Conservation (phyloP, 257 asterid genomes). For the Marsdenia floribunda region DNA sequence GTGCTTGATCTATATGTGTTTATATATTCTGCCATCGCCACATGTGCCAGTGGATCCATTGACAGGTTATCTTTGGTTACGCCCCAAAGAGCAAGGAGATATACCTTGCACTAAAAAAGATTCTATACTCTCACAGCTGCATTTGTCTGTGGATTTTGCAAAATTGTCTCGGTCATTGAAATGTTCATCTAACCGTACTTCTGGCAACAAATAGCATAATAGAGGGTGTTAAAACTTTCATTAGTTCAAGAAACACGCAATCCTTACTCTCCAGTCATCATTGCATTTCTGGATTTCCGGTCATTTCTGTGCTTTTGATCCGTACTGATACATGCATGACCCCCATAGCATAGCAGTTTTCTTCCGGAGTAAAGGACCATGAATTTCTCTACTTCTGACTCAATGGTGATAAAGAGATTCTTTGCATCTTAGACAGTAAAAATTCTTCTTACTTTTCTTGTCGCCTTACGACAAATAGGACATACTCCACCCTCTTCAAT, state of each 20-base stretch:
- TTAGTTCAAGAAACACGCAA: neutral
- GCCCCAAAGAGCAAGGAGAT: neutral
- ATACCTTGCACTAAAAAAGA: too few species aligned
- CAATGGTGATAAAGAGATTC: neutral
- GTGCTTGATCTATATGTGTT: neutral
- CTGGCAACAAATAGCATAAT: neutral
- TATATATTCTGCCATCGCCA: neutral
- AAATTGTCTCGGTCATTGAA: neutral
- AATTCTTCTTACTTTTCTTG: conserved; percentile 19
- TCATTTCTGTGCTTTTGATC: neutral
- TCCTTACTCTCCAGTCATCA: neutral
- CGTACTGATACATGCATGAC: neutral
- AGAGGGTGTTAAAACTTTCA: neutral
- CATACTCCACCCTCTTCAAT: conserved; percentile 20
- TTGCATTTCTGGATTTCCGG: too few species aligned
- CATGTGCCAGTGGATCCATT: neutral
- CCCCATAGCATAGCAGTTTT: neutral
- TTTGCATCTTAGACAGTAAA: conserved; percentile 15
- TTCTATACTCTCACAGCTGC: neutral
- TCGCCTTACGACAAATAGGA: conserved; percentile 16
- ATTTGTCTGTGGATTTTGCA: neutral
- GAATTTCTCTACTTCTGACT: neutral
- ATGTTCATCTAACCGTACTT: neutral
- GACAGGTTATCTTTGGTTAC: too few species aligned
- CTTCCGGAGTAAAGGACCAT: neutral